phyloP scores from a whole-genome alignment of 768 basidiomycete genomes.

The Scleroderma citrinum region DNA sequence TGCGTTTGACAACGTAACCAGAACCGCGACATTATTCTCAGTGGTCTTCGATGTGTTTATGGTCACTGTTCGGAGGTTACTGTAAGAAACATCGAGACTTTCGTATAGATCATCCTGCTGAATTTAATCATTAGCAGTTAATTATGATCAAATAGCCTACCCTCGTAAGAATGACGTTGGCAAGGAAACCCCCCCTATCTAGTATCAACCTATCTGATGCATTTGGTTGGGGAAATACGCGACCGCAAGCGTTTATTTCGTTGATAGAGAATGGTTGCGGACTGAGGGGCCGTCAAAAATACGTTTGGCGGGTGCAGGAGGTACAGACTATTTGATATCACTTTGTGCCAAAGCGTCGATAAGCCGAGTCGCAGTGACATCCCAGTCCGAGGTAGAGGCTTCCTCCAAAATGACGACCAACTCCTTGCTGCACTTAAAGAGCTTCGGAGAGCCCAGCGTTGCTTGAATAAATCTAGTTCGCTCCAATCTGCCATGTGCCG shows the following conservation, averaged over 20 bases:
- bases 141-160: slow-evolving; percentile 4
- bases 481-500: slow-evolving; percentile 28
- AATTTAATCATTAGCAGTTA: not conserved
- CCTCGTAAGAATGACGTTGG: slow-evolving; percentile 35
- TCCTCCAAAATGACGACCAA: slow-evolving; percentile 38
- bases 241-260: slow-evolving; percentile 34
- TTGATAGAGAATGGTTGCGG: slow-evolving; percentile 53
- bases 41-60: slow-evolving; percentile 20
- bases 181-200: slow-evolving; percentile 46
- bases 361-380: slow-evolving; percentile 42
- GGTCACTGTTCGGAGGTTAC: slow-evolving; percentile 22
- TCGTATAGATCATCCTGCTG: slow-evolving; percentile 45
- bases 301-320: not conserved
- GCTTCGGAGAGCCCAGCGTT: slow-evolving; percentile 39
- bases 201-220: slow-evolving; percentile 43
- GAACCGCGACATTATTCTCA: slow-evolving; percentile 21
- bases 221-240: slow-evolving; percentile 30
- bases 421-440: slow-evolving; percentile 32
- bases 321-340: slow-evolving; percentile 44
- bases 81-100: slow-evolving; percentile 43
- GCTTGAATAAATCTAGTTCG: slow-evolving; percentile 45
- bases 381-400: slow-evolving; percentile 45
- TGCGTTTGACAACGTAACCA: slow-evolving; percentile 28
- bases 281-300: slow-evolving; percentile 26
- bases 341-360: slow-evolving; percentile 40